Evolutionary conservation across 179 eudicot genomes (phyloP), one percentile per base, ranked within the genome.

Genomic region (Corrigiola litoralis): DNA sequence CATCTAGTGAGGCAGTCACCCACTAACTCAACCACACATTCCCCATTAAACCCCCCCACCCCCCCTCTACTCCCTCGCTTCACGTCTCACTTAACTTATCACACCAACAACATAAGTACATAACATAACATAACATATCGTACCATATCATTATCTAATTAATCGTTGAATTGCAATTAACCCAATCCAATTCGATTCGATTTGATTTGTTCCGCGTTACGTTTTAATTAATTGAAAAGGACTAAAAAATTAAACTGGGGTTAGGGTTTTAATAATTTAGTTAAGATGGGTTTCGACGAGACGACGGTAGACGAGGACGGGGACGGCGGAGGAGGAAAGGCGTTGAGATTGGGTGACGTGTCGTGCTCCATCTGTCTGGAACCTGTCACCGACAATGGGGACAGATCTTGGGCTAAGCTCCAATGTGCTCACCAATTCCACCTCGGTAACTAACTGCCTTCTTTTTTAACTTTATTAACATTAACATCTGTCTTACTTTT

Each of bases 391-490:
- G 88, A 87, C 58, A 67, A 77, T 65, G 87, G 86, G 57, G 89
- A 77, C 44, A 85, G 98, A 80, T 87, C 98, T 16, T 81, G 87
- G 84, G 92, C 96, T 9, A 92, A 90, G 94, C 97, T 92, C 27
- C 86, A 75, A 79, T 92, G 98, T 37, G 94, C 94, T 14, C 98
- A 92, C 37, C 77, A 90, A 75, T 92, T 92, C 73, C 98, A 92
- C 72, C 89, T 92, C 6, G 98, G 98, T 92, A 55, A n/a, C n/a
- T n/a, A n/a, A n/a, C n/a, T n/a, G n/a, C n/a, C n/a, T n/a, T n/a
- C n/a, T n/a, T n/a, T n/a, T n/a, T n/a, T n/a, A n/a, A n/a, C n/a
- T n/a, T n/a, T n/a, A n/a, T n/a, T n/a, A n/a, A n/a, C n/a, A n/a
- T n/a, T 31, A 51, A 74, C 54, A 69, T 73, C 60, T 70, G 8